Base-by-base conservation (phyloP, 2,329 filamentous ascomycete genomes). In the Ophiostoma ips region DNA sequence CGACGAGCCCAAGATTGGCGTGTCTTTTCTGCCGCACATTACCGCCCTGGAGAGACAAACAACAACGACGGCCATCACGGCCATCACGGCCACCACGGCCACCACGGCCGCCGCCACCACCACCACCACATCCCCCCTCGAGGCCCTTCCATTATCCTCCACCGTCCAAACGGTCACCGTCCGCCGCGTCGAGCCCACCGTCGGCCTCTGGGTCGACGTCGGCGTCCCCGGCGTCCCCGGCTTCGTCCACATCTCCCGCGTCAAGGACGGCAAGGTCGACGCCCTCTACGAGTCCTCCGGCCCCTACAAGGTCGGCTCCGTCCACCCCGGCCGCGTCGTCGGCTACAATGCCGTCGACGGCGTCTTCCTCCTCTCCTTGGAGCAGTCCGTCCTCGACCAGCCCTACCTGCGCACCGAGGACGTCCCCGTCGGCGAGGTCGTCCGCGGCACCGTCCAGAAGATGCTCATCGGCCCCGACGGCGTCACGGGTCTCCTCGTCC, bases 181-280 rank as follows among this genome's bases (percentile, higher is more conserved):
- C 8, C 76, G 81, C 49, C 84, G 84, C 57, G 87, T 95, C 3
- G 84, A 94, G 56, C 71, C 81, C 5, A 80, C 82, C 3, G 77
- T 90, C 53, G 94, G 92, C 49, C 71, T 95, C 2, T 95, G 94
- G 59, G 73, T 89, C 15, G 77, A 85, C 57, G 67, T 90, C 24
- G 81, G 81, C 2, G 67, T 83, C 6, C 70, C 76, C 37, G 77
- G 81, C 30, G 71, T 90, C 3, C 71, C 77, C n/a, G 87, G 87
- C 10, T 98, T 95, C 60, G 88, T 94, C 19, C 92, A 98, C 64
- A 94, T 98, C 56, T 98, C 92, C 1, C 79, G 86, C 55, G 77
- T 98, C 54, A 84, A 90, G 52, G 90, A 98, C 63, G 83, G 83
- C 57, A 94, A 92, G 63, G 76, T 95, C 49, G 92, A 96, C 55